phyloP scores from a whole-genome alignment of 345 rosid genomes.

The Corymbia maculata region DNA sequence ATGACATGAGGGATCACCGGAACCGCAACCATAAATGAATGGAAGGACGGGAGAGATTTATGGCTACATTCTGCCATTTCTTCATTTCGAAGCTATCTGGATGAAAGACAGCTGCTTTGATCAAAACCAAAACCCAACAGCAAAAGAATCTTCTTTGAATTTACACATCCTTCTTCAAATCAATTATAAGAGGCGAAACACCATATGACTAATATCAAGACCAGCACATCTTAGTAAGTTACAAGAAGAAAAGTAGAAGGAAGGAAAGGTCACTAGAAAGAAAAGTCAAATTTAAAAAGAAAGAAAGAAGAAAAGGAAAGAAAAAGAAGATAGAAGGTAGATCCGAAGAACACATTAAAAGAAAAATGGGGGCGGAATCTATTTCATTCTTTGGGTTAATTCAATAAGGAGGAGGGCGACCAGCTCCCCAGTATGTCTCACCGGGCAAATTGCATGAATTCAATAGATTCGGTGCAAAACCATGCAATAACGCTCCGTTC shows the following conservation, averaged over 20 bases:
- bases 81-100: background rate
- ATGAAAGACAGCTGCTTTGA: background rate
- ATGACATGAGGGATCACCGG: background rate
- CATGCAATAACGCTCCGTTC: slow-evolving; percentile 48
- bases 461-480: slow-evolving; percentile 68
- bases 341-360: background rate
- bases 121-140: background rate
- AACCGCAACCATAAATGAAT: background rate
- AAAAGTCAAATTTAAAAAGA: background rate
- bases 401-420: slow-evolving; percentile 45
- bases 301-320: background rate
- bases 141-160: slow-evolving; percentile 11
- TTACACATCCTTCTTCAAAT: slow-evolving; percentile 41
- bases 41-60: background rate
- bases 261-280: background rate
- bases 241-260: background rate
- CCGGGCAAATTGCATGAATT: slow-evolving; percentile 43
- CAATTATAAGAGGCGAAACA: background rate
- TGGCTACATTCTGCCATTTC: background rate
- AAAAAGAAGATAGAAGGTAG: background rate
- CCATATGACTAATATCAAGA: background rate
- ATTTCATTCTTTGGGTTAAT: background rate
- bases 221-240: background rate
- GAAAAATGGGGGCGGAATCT: background rate
- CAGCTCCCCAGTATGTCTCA: slow-evolving; percentile 73